phyloP scores from a whole-genome alignment of 2,329 filamentous ascomycete species.

The Trichoderma sp. region DNA sequence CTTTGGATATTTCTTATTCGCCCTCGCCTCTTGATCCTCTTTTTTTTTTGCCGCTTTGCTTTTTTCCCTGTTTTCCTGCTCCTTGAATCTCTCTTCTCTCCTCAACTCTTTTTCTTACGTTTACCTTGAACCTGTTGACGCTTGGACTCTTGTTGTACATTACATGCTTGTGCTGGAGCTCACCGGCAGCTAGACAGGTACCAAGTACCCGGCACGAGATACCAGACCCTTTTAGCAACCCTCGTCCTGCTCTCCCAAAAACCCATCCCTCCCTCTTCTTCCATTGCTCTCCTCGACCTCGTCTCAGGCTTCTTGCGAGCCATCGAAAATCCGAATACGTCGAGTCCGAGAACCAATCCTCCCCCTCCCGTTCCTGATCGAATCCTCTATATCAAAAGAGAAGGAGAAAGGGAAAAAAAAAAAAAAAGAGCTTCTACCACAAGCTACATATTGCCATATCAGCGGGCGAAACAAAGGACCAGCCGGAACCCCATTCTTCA shows the following conservation, averaged over 20 bases:
- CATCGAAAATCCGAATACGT: not conserved
- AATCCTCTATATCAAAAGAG: not conserved
- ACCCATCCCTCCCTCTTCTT: not conserved
- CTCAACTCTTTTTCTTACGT: not conserved
- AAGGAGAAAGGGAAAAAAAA: not conserved
- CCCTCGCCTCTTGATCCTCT: not conserved
- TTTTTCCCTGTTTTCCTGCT: not conserved
- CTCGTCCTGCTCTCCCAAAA: not conserved
- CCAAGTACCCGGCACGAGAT: conserved; percentile 1
- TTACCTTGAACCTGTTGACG: not conserved
- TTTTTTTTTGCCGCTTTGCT: not conserved
- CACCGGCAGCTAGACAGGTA: not conserved
- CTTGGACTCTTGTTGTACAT: not conserved
- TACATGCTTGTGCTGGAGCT: not conserved
- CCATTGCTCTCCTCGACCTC: not conserved
- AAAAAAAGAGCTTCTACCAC: not conserved
- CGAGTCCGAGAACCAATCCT: not conserved
- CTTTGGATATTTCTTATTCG: not conserved
- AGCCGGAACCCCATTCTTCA: not conserved
- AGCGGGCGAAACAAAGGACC: not conserved
- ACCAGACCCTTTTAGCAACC: conserved; percentile 6
- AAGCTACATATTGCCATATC: not conserved
- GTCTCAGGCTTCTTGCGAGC: not conserved
- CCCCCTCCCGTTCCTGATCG: not conserved
- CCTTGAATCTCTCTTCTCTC: not conserved